Evolutionary conservation across 116 monocot species (phyloP), one percentile per base, ranked within the genome.

Genomic region (Dioscorea cayenensis): DNA sequence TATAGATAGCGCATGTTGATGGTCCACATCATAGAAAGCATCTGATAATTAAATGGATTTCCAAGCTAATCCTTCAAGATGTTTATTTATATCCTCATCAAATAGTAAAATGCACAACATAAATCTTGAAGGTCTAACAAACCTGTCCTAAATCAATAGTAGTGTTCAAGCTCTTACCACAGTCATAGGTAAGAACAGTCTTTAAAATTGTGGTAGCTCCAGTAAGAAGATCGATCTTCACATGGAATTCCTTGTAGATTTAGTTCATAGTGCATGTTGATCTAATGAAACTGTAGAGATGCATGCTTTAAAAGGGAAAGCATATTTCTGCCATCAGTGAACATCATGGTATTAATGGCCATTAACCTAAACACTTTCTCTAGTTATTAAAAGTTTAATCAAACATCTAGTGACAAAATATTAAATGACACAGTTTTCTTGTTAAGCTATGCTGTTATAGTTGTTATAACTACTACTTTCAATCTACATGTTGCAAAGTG

Each of bases 91-190:
- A 0, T 14, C 4, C 14, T 17, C 19, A 55, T 19, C 3, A 4
- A 14, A 4, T 14, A 55, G 14, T 55, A 55, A 55, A 29, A 55
- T 4, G 19, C 52, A 55, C 18, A 55, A 14, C 52, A 55, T 0
- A 17, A 55, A 62, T 62, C 11, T 62, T 27, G 1, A 62, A 62
- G 49, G n/a, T 68, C 59, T 19, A 60, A 61, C 61, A 67, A 76
- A 95, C 95, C 95, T 95, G 95, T 60, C 95, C 95, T 63, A 95
- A 77, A 77, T 95, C 95, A 21, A 92, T 85, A 20, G 95, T 92
- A 63, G 95, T 90, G 71, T 95, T 95, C 43, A 95, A 79, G 72
- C 95, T 95, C 78, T 82, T 80, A 6, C 95, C 95, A 80, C 95
- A 92, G 49, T 95, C 95, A 72, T 95, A 95, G 6, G 68, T 82